These are phyloP conservation scores for Hypoxylon sp. DNA, from an alignment of 2,329 filamentous ascomycete species.

Conservation along the genomic window DNA sequence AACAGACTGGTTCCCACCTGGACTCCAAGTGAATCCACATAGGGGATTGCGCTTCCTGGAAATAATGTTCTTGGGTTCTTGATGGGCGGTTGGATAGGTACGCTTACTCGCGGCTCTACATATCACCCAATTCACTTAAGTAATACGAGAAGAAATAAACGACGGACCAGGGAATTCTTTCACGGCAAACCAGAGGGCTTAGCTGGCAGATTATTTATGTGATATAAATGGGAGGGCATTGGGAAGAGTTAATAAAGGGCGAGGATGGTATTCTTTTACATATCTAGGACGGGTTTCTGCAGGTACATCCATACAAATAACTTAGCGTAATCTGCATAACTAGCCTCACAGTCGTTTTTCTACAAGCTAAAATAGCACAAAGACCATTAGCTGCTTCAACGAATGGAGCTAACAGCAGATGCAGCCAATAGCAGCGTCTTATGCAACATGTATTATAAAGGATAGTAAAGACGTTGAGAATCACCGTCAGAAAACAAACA, in stretches of 20 bases:
- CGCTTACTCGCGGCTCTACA: background rate
- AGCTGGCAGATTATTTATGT: too few relatives aligned
- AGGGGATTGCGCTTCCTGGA: too few relatives aligned
- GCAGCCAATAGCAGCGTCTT: slow-evolving; percentile 14
- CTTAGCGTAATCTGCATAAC: too few relatives aligned
- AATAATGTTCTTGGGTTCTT: too few relatives aligned
- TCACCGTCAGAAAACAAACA: background rate
- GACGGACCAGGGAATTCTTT: too few relatives aligned
- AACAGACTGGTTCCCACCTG: too few relatives aligned
- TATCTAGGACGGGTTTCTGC: too few relatives aligned
- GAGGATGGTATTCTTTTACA: background rate
- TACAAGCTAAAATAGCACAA: slow-evolving; percentile 24
- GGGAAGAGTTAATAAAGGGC: background rate
- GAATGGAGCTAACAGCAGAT: background rate
- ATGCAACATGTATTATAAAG: slow-evolving; percentile 2
- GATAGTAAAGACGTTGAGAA: slow-evolving; percentile 1
- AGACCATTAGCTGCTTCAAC: slow-evolving; percentile 2
- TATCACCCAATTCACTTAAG: background rate
- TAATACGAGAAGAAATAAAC: background rate
- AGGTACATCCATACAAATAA: too few relatives aligned
- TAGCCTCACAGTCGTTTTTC: background rate
- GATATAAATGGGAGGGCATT: background rate
- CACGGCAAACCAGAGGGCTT: too few relatives aligned
- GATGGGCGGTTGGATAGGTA: too few relatives aligned
- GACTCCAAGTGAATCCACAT: too few relatives aligned